Evolutionary conservation across 1,139 yeast species (phyloP).

Genomic region (Scheffersomyces illinoinensis): DNA sequence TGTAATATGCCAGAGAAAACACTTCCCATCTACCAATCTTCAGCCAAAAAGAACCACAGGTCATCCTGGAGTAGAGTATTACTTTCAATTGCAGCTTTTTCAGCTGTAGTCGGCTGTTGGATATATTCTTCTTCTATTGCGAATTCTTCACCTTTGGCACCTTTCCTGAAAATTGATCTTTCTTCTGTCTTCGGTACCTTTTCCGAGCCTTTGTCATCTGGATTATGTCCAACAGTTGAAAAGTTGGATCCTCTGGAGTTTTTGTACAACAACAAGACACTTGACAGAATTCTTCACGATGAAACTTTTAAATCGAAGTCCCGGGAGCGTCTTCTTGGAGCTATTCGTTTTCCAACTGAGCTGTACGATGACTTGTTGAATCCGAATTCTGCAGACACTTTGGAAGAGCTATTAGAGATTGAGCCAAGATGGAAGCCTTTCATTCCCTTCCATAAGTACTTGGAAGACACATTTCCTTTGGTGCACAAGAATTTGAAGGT

Average conservation of each 20-base stretch:
- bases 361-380: constrained; percentile 50
- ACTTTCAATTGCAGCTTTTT: neutral
- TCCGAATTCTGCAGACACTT: constrained; percentile 22
- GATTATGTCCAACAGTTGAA: constrained; percentile 34
- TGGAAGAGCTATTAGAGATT: constrained; percentile 25
- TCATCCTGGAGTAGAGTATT: neutral
- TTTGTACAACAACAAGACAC: constrained; percentile 21
- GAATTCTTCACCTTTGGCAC: neutral
- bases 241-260: constrained; percentile 28
- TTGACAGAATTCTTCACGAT: constrained; percentile 35
- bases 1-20: neutral
- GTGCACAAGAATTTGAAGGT: constrained; percentile 30
- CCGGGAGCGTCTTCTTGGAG: constrained; percentile 47
- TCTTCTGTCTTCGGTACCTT: neutral
- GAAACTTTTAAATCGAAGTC: constrained; percentile 39
- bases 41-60: neutral
- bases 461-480: constrained; percentile 31
- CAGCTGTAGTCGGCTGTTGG: neutral
- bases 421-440: constrained; percentile 30
- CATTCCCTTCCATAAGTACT: constrained; percentile 28
- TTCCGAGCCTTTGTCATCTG: constrained; percentile 13
- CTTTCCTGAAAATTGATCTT: neutral
- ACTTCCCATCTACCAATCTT: neutral
- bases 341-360: constrained; percentile 64
- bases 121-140: neutral